A percentile compares a stretch with the other conserved stretches of the same genome.
Evolutionary conservation across 495 filamentous ascomycete genomes (phyloP).

Genomic region (Penicillium parvum): DNA sequence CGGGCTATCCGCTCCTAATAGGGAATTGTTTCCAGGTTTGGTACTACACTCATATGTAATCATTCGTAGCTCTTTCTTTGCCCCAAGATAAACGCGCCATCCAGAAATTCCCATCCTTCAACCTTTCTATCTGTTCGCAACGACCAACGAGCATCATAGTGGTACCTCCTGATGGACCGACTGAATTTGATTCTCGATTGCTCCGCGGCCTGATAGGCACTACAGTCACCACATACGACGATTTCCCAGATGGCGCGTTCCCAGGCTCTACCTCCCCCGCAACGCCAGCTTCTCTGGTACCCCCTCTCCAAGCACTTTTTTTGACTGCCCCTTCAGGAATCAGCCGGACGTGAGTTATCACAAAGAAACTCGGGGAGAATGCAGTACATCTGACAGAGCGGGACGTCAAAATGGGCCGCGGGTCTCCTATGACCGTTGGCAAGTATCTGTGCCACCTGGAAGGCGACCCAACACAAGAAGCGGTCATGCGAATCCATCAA

Average conservation of each 20-base stretch:
- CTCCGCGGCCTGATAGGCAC: conserved; percentile 8
- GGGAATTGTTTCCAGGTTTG: too few species aligned
- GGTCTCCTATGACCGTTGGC: conserved; percentile 10
- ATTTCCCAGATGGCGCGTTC: conserved; percentile 4
- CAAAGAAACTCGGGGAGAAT: conserved; percentile 12
- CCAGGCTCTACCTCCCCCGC: not conserved
- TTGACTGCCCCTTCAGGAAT: not conserved
- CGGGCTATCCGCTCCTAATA: too few species aligned
- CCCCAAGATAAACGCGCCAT: not conserved
- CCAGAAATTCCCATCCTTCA: not conserved
- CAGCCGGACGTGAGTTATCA: conserved; percentile 12
- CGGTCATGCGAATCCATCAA: conserved; percentile 18
- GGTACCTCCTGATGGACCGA: not conserved
- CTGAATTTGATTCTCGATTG: conserved; percentile 7
- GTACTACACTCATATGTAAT: too few species aligned
- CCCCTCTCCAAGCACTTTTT: not conserved
- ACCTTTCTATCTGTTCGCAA: not conserved
- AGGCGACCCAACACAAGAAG: conserved; percentile 6
- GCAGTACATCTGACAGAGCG: conserved; percentile 1
- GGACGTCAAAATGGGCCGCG: conserved; percentile 9
- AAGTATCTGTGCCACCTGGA: conserved; percentile 10
- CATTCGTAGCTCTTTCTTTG: not conserved
- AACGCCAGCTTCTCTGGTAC: not conserved
- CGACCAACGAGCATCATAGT: conserved; percentile 1
- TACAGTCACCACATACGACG: conserved; percentile 6